A percentile compares a stretch with the other conserved stretches of the same genome.
These are phyloP conservation scores for Stachybotrys chartarum DNA, from an alignment of 2,329 filamentous ascomycete species.

Conservation along the genomic window DNA sequence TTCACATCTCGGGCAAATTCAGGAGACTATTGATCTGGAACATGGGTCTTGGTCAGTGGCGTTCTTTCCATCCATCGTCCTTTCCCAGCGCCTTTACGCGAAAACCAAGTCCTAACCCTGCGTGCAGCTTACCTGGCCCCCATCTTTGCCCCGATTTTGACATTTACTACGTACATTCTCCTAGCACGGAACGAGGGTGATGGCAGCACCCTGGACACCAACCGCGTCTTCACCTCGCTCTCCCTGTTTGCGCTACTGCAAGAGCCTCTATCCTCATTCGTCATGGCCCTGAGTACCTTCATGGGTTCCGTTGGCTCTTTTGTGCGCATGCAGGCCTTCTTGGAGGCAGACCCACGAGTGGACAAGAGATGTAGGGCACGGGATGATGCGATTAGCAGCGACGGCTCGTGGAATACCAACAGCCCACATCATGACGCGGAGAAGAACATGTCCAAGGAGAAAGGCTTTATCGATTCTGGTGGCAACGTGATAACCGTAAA, in stretches of 20 bases:
- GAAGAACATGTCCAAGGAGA: neutral
- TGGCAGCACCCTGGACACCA: constrained; percentile 5
- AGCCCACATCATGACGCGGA: neutral
- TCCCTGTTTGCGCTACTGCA: constrained; percentile 14
- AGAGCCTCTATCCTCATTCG: constrained; percentile 10
- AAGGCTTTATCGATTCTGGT: neutral
- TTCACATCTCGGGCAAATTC: constrained; percentile 11
- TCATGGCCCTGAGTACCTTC: constrained; percentile 12
- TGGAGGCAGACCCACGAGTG: neutral
- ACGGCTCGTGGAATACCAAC: neutral
- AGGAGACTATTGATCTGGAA: constrained; percentile 12
- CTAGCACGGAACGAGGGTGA: constrained; percentile 6
- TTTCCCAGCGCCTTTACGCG: neutral
- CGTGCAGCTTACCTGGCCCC: constrained; percentile 5
- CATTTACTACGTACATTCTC: neutral
- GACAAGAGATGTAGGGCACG: neutral
- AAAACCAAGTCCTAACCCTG: neutral
- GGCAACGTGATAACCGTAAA: neutral
- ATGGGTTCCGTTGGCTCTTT: constrained; percentile 14
- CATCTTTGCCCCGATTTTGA: constrained; percentile 7
- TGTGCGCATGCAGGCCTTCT: constrained; percentile 11
- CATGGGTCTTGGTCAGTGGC: constrained; percentile 10
- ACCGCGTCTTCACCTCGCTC: constrained; percentile 13
- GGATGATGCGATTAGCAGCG: neutral
- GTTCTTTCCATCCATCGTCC: neutral